Evolutionary conservation across 371 early-diverging fungal genomes (phyloP), one percentile per base, ranked within the genome.

Genomic region (Rhizopus arrhizus): DNA sequence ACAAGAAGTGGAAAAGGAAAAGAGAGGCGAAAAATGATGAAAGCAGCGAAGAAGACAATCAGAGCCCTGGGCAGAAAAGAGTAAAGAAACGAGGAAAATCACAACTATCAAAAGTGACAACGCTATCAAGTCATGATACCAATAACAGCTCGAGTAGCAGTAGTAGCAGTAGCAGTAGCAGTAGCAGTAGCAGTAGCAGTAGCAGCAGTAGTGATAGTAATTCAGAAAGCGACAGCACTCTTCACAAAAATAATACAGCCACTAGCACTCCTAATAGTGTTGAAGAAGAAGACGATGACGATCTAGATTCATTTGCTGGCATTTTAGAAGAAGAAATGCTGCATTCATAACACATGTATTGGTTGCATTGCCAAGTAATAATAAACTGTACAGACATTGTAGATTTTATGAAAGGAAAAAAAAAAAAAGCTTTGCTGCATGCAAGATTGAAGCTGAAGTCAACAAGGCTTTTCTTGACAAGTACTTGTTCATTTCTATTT

Each of bases 101-200:
- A 10, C 67, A 73, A 3, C 41, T 75, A 16, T 75, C 70, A 9
- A 69, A 71, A 62, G 75, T 74, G 10, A 65, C 72, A 0, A 60
- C 68, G 62, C 38, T 52, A 58, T 59, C 8, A 43, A 57, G 57
- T 46, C 56, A 59, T 3, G 61, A 58, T 45, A 54, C 56, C 8
- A 28, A 48, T 22, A 9, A 48, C 29, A 48, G 8, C 29, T 6
- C 4, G 9, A 15, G 43, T 3, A 43, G 43, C n/a, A 43, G n/a
- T 5, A 43, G 43, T 15, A 15, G 43, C 5, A 43, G n/a, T 15
- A 15, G 43, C 5, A 43, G 43, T 5, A 15, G 15, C 13, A 43
- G 43, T 43, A 43, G 43, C n/a, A 43, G 15, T 43, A 13, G 15
- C 13, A 43, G 43, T 15, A 43, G 43, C n/a, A 43, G 43, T 15